These are phyloP conservation scores for Leucoagaricus sp. DNA, from an alignment of 1,284 basidiomycete species.

Conservation along the genomic window DNA sequence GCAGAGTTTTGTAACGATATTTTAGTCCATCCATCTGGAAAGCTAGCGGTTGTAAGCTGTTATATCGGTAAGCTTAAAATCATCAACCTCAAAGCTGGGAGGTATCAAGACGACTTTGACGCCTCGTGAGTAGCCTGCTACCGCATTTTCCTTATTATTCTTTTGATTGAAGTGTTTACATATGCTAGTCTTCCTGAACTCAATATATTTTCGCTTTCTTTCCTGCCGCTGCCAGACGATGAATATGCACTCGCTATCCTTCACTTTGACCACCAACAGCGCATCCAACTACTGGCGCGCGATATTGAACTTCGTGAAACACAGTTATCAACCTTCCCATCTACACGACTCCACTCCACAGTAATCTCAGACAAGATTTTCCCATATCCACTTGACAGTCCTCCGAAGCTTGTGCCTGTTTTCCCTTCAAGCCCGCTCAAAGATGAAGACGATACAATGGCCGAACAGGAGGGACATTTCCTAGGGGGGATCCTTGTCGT, in stretches of 20 bases:
- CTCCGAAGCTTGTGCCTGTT: constrained; percentile 50
- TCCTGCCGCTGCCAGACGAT: constrained; percentile 52
- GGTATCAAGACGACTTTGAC: constrained; percentile 59
- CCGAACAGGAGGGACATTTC: no score
- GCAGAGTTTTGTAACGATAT: constrained; percentile 72
- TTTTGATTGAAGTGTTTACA: neutral
- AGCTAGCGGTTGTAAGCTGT: constrained; percentile 60
- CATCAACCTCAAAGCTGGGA: constrained; percentile 53
- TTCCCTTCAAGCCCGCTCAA: constrained; percentile 29
- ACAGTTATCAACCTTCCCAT: constrained; percentile 57
- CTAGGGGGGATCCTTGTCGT: constrained; percentile 70
- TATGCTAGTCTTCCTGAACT: constrained; percentile 69
- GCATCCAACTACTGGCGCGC: constrained; percentile 61
- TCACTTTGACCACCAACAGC: constrained; percentile 63
- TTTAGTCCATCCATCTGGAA: constrained; percentile 60
- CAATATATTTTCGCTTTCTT: constrained; percentile 71
- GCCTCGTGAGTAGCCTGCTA: constrained; percentile 53
- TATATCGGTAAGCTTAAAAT: constrained; percentile 71
- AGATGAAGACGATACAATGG: constrained; percentile 29
- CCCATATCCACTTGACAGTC: constrained; percentile 40
- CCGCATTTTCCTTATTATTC: neutral
- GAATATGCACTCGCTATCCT: constrained; percentile 66
- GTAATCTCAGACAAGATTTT: constrained; percentile 38
- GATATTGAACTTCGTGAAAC: constrained; percentile 51
- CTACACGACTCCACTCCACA: constrained; percentile 48